Evolutionary conservation across 106 monocot genomes (phyloP).

Genomic region (Chionographis japonica): DNA sequence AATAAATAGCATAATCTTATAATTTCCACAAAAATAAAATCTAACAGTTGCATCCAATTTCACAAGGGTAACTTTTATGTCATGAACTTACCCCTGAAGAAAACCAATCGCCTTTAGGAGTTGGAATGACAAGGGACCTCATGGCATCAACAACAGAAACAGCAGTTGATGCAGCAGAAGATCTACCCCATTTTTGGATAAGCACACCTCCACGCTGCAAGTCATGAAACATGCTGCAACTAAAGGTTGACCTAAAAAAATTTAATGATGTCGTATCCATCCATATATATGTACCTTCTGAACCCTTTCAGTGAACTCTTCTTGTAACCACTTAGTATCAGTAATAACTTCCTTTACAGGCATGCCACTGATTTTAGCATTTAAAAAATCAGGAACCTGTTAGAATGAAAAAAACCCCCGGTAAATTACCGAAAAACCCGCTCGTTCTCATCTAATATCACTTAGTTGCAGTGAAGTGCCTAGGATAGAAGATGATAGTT

Average conservation of each 20-base stretch:
- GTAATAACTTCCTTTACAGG: constrained; percentile 89
- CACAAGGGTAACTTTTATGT: neutral
- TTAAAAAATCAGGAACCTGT: constrained; percentile 97
- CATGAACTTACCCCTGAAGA: constrained; percentile 73
- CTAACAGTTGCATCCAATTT: neutral
- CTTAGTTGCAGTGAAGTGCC: neutral
- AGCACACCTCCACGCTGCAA: constrained; percentile 87
- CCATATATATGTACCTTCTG: constrained; percentile 57
- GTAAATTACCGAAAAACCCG: neutral
- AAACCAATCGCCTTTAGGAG: constrained; percentile 95
- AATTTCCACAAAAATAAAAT: neutral
- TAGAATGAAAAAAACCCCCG: neutral
- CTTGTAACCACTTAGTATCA: constrained; percentile 83
- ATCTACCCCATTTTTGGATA: constrained; percentile 96
- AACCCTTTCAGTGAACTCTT: constrained; percentile 80
- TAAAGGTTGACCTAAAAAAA: neutral
- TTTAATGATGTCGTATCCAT: neutral
- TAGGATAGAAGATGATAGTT: neutral
- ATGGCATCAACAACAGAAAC: constrained; percentile 94
- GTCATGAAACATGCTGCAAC: constrained; percentile 4
- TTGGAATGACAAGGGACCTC: constrained; percentile 81
- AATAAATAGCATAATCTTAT: neutral
- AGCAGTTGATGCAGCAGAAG: constrained; percentile 96
- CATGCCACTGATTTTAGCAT: constrained; percentile 84
- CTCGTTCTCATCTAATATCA: neutral